A percentile compares a stretch with the other conserved stretches of the same genome.
phyloP scores from a whole-genome alignment of 805 yeast species.

The Clavispora phyllophila region DNA sequence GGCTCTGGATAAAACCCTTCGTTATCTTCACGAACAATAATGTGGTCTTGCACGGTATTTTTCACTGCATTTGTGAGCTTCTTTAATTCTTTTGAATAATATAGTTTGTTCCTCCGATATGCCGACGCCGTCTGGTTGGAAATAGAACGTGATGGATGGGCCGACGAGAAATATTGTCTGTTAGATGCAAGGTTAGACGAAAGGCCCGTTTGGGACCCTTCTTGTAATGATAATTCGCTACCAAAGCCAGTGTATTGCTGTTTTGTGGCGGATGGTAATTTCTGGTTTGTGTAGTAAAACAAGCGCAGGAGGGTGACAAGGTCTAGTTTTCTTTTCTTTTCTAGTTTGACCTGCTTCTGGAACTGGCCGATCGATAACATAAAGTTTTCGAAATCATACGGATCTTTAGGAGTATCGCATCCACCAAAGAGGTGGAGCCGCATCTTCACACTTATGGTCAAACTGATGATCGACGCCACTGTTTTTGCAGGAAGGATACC shows the following conservation, averaged over 20 bases:
- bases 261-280: slow-evolving; percentile 19
- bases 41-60: slow-evolving; percentile 63
- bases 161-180: background rate
- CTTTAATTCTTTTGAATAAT: slow-evolving; percentile 38
- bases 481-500: slow-evolving; percentile 61
- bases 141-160: background rate
- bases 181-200: background rate
- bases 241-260: slow-evolving; percentile 9
- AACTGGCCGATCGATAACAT: slow-evolving; percentile 65
- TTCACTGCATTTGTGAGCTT: slow-evolving; percentile 65
- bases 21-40: slow-evolving; percentile 17
- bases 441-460: slow-evolving; percentile 64
- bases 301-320: slow-evolving; percentile 43
- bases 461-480: slow-evolving; percentile 75
- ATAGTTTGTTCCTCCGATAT: slow-evolving; percentile 23
- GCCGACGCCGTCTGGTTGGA: slow-evolving; percentile 11
- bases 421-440: slow-evolving; percentile 40
- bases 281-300: slow-evolving; percentile 31
- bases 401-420: slow-evolving; percentile 70
- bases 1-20: slow-evolving; percentile 12
- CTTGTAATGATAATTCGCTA: slow-evolving; percentile 7
- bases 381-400: slow-evolving; percentile 70
- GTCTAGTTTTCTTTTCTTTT: slow-evolving; percentile 51
- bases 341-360: slow-evolving; percentile 63
- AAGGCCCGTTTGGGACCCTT: slow-evolving; percentile 3